Base-by-base conservation (phyloP, 2,329 filamentous ascomycete species). In the Kalaharituber pfeilii region DNA sequence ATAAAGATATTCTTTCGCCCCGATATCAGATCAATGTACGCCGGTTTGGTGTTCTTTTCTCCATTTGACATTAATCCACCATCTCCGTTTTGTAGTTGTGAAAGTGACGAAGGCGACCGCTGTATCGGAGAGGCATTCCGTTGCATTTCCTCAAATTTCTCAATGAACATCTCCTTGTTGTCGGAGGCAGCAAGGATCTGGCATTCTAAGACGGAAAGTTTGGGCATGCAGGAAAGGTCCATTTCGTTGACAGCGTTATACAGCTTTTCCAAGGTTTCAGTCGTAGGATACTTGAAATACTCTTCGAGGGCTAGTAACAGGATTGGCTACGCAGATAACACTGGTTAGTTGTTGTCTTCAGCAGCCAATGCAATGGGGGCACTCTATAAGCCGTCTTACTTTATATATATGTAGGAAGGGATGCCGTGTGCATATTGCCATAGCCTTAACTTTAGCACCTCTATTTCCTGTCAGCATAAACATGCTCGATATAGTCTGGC, bases 391-490 rank as follows among this genome's bases (percentile, higher is more conserved):
- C 22, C 22, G 18, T 1, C 73, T 61, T 67, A 83, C 84, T 77
- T 98, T 98, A 73, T 98, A 98, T 60, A 98, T 98, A 69, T 98
- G 91, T 62, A 98, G 72, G 69, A 98, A 98, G 2, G 91, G 88
- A 72, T 98, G 91, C 44, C 91, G 76, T 6, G 91, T 98, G 72
- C 91, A 98, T 62, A 98, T 95, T 27, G 91, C 91, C 91, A 98
- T 98, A 42, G 91, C 86, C 67, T 96, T 96, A 56, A 96, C 89
- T 50, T 95, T 77, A 20, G 91, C 91, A 56, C 91, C 91, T 75
- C 91, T 81, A 56, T 27, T 45, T 28, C 49, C 51, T 54, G 53
- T 52, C 62, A 63, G n/a, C 30, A 9, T 36, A n/a, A n/a, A n/a
- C n/a, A n/a, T n/a, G n/a, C n/a, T n/a, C n/a, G n/a, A 13, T 49